Evolutionary conservation across 2,329 filamentous ascomycete species (phyloP), one percentile per base, ranked within the genome.

Genomic region (Thielaviopsis populi): DNA sequence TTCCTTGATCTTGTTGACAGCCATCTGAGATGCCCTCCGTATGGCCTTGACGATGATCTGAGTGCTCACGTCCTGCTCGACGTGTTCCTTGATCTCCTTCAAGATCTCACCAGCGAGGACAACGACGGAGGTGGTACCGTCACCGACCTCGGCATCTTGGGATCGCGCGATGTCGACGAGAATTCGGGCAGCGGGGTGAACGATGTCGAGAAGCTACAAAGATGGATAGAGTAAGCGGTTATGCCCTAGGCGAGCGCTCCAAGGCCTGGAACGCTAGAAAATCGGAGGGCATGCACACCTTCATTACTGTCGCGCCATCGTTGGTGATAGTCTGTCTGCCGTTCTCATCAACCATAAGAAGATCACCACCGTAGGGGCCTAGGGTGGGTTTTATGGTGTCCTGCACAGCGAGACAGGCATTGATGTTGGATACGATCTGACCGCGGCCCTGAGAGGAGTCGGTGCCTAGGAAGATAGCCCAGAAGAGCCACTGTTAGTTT

Each of bases 291-390:
- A 15, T 15, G 64, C 75, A 70, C 74, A 90, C 89, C 86, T 96
- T 97, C 94, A 99, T 99, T 67, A 97, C 94, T 61, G 94, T 99
- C 59, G 94, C 94, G 73, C 94, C 94, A 78, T 99, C 94, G 77
- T 99, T 99, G 70, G 94, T 99, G 74, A 99, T 97, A 63, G 94
- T 99, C 78, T 96, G 91, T 75, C 79, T 86, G 75, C 94, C 94
- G 80, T 96, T 96, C 75, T 85, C 86, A 76, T 97, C 94, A 64
- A 97, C 92, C 77, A 99, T 86, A 74, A 99, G 81, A 74, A 97
- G 78, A 77, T 99, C 94, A 72, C 94, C 94, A 73, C 94, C 94
- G 77, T 97, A 99, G 41, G 94, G 94, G 48, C 94, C 94, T 42
- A 99, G 82, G 22, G 94, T 99, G 71, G 88, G 89, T 79, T 95